These are phyloP conservation scores for Oryza glumipatula DNA, from an alignment of 176 grass and related monocot species.

Conservation along the genomic window DNA sequence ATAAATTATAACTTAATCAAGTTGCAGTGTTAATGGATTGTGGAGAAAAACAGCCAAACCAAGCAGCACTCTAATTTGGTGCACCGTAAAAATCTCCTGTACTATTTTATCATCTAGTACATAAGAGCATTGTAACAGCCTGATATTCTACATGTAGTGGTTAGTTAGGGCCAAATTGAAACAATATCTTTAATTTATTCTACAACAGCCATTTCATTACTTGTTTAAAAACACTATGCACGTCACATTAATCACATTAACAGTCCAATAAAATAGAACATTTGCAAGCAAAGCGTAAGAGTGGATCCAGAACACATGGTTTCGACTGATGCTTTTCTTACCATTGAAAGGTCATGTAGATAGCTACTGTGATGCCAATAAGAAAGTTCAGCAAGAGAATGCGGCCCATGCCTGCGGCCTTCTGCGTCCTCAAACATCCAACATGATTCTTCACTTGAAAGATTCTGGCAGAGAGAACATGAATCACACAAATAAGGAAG, in stretches of 20 bases:
- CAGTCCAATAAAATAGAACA: neutral
- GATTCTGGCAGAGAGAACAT: constrained; percentile 42
- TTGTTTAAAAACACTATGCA: constrained; percentile 21
- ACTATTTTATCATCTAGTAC: neutral
- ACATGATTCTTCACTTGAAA: constrained; percentile 72
- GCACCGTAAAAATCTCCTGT: neutral
- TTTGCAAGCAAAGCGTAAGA: constrained; percentile 16
- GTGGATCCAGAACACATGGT: constrained; percentile 10
- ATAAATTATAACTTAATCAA: neutral
- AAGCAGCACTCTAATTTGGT: neutral
- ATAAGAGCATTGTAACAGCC: constrained; percentile 17
- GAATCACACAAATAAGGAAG: constrained; percentile 32
- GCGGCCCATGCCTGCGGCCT: constrained; percentile 72
- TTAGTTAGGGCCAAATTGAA: constrained; percentile 29
- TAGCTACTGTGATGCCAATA: constrained; percentile 96
- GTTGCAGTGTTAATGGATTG: neutral
- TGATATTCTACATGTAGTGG: neutral
- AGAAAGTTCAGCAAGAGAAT: constrained; percentile 91
- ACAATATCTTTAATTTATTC: neutral
- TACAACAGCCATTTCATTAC: neutral
- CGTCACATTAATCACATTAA: neutral
- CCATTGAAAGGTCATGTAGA: constrained; percentile 87
- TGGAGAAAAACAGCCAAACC: neutral
- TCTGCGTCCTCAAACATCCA: constrained; percentile 96
- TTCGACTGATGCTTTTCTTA: constrained; percentile 42